Evolutionary conservation across 2,329 filamentous ascomycete species (phyloP), one percentile per base, ranked within the genome.

Genomic region (Fusarium sambucinum): DNA sequence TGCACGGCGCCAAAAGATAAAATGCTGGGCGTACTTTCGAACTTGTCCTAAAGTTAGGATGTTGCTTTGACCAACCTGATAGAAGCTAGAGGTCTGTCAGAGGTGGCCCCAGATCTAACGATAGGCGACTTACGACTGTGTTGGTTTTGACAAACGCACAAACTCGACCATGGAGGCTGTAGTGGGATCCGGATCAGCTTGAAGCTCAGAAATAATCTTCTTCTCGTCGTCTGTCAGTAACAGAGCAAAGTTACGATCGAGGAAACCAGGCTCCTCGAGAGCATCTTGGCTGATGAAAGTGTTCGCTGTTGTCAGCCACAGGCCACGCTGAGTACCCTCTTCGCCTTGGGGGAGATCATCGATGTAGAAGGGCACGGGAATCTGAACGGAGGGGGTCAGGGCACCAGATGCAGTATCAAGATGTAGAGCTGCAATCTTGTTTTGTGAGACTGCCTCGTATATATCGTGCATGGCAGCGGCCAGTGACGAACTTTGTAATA

Each of bases 1-100:
- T 46, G 95, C 96, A 59, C 94, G 91, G 25, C 96, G 90, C 94
- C 95, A 98, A 80, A 96, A 97, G 64, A 98, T 94, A 66, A 99
- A 90, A 80, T 98, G 96, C 59, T 93, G 92, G 12, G 94, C 94
- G 66, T 97, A 92, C 71, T 93, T 90, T 67, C 95, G 91, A 66
- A 98, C 91, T 71, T 97, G 92, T 32, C 88, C 85, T 2, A 96
- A 85, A 5, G 91, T 89, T 53, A 98, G 90, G 21, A 90, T 87
- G 52, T 91, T 88, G 69, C 86, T 87, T 69, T 90, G 87, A 17
- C 90, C 88, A 55, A 93, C 87, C 76, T 94, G 92, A 56, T 88
- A 81, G 76, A 91, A 89, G 45, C 83, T 84, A 64, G n/a, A 17
- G 42, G 14, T 33, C 11, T 16, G 37, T 42, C 32, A 16, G 12